A percentile compares a stretch with the other conserved stretches of the same genome.
Conservation (phyloP, 225 moss, liverwort and hornwort genomes). For the Takakia lepidozioides region DNA sequence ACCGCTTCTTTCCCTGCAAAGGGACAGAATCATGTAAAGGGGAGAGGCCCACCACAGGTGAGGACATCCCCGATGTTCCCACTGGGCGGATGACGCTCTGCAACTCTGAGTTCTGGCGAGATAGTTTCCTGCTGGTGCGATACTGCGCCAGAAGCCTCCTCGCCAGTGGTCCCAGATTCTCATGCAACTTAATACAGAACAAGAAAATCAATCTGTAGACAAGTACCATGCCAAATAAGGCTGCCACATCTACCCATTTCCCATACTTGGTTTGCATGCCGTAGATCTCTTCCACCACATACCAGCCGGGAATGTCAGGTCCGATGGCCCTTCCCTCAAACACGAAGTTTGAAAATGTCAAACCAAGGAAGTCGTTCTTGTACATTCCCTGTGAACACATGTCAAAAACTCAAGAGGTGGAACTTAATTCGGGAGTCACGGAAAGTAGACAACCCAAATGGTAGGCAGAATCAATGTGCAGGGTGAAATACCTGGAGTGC, state of each 20-base stretch:
- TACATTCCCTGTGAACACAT: constrained; percentile 20
- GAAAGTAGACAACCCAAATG: too few species aligned
- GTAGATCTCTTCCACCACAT: constrained; percentile 19
- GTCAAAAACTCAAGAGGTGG: background rate
- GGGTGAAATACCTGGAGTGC: too few species aligned
- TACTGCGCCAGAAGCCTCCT: constrained; percentile 13
- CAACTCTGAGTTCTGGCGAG: too few species aligned
- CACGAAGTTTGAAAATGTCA: constrained; percentile 19
- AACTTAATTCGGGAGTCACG: too few species aligned
- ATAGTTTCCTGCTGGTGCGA: background rate
- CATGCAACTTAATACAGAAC: constrained; percentile 29
- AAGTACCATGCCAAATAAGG: constrained; percentile 22
- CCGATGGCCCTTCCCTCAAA: constrained; percentile 8
- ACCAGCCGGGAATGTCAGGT: constrained; percentile 16
- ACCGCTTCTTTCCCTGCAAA: too few species aligned
- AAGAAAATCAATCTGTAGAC: constrained; percentile 34
- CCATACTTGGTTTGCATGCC: constrained; percentile 16
- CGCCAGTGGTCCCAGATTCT: constrained; percentile 22
- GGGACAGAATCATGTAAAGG: too few species aligned
- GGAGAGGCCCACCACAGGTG: too few species aligned
- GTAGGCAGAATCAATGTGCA: too few species aligned
- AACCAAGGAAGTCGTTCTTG: constrained; percentile 36
- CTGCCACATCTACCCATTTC: constrained; percentile 31
- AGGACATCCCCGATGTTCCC: too few species aligned
- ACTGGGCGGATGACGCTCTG: too few species aligned